Base-by-base conservation (phyloP, 768 basidiomycete species). In the Hydnum rufescens region DNA sequence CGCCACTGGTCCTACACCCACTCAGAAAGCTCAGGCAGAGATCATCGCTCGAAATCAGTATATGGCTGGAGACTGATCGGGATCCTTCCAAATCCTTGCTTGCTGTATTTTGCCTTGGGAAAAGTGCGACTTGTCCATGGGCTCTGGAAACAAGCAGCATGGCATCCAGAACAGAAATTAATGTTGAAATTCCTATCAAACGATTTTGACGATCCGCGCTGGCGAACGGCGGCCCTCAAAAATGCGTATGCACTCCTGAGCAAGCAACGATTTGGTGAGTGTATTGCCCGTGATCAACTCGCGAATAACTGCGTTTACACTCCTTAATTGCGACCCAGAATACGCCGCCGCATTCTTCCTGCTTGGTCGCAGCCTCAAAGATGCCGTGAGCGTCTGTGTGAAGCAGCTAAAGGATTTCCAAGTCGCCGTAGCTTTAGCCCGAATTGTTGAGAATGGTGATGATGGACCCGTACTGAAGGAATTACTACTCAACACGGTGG, bases 331-430 rank as follows among this genome's bases (percentile, higher is more conserved):
- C n/a, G n/a, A n/a, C 19, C 8, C 61, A 96, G 95, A 89, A 62
- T 97, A 96, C 61, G 92, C 95, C n/a, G 90, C 90, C 0, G 92
- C 90, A 1, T 99, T 99, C 67, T 99, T 99, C 69, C 71, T 99
- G 39, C 74, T 99, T 0, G 93, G 88, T 4, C 81, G 79, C 23
- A 78, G 80, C 42, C 66, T 93, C 32, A 85, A 82, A 64, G 95
- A 97, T 58, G 92, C 93, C 2, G 83, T 90, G 30, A 83, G 77
- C 57, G 82, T 99, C 19, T 92, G 89, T 63, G 62, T 95, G 26
- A 82, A 76, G 58, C 86, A 97, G 51, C 67, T 99, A 22, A 69
- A 75, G 25, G 95, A 99, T 64, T 82, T 92, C 61, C 89, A 93
- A 59, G 71, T 99, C 23, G 95, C 89, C 1, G 64, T 96, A 42